These are phyloP conservation scores for Fragilaria crotonensis DNA, from an alignment of 108 stramenopile genomes.

Conservation along the genomic window DNA sequence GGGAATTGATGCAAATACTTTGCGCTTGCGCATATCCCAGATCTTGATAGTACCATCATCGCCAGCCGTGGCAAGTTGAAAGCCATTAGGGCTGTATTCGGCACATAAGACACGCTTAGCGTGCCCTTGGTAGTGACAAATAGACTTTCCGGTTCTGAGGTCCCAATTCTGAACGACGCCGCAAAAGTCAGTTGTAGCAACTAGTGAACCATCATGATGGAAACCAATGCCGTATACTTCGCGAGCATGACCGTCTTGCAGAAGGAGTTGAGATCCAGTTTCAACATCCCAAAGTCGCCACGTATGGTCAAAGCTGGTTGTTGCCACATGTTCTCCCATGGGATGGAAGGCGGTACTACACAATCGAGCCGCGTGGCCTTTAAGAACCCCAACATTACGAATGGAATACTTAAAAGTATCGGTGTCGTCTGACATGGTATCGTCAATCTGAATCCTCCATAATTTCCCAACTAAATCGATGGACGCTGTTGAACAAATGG, in stretches of 20 bases:
- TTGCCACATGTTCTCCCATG: slow-evolving; percentile 74
- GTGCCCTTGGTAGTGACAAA: slow-evolving; percentile 82
- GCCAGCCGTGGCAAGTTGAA: slow-evolving; percentile 90
- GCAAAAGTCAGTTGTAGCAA: slow-evolving; percentile 90
- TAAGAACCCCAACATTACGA: slow-evolving; percentile 61
- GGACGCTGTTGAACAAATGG: slow-evolving; percentile 64
- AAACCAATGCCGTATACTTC: slow-evolving; percentile 92
- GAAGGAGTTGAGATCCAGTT: slow-evolving; percentile 77
- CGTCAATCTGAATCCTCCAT: slow-evolving; percentile 45
- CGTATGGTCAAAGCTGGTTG: slow-evolving; percentile 94
- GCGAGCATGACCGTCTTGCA: slow-evolving; percentile 94
- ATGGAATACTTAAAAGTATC: slow-evolving; percentile 35
- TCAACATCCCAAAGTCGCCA: slow-evolving; percentile 99
- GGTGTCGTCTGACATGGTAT: slow-evolving; percentile 14
- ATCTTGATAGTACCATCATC: slow-evolving; percentile 91
- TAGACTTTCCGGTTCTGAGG: slow-evolving; percentile 85
- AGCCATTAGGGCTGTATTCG: slow-evolving; percentile 87
- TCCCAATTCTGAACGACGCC: slow-evolving; percentile 96
- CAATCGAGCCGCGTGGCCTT: slow-evolving; percentile 87
- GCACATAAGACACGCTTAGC: slow-evolving; percentile 72
- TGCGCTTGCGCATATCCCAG: slow-evolving; percentile 89
- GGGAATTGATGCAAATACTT: slow-evolving; percentile 79
- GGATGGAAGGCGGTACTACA: slow-evolving; percentile 94
- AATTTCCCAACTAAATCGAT: slow-evolving; percentile 80
- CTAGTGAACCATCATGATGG: slow-evolving; percentile 92